Base-by-base conservation (phyloP, 2,329 filamentous ascomycete genomes). In the Phaeoacremonium minimum region DNA sequence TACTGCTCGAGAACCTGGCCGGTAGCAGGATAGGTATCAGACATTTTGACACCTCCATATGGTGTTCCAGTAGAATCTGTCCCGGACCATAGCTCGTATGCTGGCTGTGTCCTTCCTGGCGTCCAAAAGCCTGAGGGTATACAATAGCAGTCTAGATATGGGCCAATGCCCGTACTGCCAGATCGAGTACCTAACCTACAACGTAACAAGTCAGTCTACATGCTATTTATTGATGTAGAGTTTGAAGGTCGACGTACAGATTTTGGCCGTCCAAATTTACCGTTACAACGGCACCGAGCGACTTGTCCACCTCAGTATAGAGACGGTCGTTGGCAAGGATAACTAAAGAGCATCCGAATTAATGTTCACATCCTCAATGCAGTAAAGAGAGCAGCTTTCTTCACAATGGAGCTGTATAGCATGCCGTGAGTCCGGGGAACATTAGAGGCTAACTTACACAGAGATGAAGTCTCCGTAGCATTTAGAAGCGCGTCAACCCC, bases 1-100 rank as follows among this genome's bases (percentile, higher is more conserved):
- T 80, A 83, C 47, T 81, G 76, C 45, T 81, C 70, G 15, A 83
- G 58, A 4, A 71, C 47, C 48, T 82, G 76, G 3, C 75, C 75
- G 0, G 76, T 80, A 1, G 65, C 58, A 0, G 67, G 62, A 46
- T 79, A 80, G 0, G 66, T 73, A 38, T 83, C 75, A 28, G 69
- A 72, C 66, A 83, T 72, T 29, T 73, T 63, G 19, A 80, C 68
- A 3, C 77, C 76, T 4, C 67, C 77, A 50, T 79, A 82, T 7
- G 64, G 49, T 0, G 65, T 72, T 1, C 69, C 67, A 0, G 63
- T 64, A 2, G 59, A 59, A 51, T 80, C 73, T 7, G 55, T 63
- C 7, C 73, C 74, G 15, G 66, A 58, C 42, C 75, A 68, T 7
- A 79, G 59, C 42, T 70, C 54, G 47, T 73, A 76, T 2, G 55